Evolutionary conservation across 352 stramenopile genomes (phyloP), one percentile per base, ranked within the genome.

Genomic region (Pythium dissimile): DNA sequence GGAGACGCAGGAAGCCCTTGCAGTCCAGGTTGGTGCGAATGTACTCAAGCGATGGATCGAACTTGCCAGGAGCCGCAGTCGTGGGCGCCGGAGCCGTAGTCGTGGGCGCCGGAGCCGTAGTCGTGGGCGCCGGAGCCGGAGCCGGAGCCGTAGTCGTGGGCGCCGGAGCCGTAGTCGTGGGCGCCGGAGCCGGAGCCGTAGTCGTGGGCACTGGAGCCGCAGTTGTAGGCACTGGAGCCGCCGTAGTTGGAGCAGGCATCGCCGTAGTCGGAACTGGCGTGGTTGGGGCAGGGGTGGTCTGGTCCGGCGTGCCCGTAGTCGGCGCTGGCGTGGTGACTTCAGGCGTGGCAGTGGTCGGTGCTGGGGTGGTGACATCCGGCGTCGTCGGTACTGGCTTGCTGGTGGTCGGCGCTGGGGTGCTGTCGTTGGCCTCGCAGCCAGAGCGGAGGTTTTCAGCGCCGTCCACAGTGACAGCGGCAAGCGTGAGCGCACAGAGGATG

Each of bases 401-500:
- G 20, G 53, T 56, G 13, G 42, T 63, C 23, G 55, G 55, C 13
- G 43, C 27, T 16, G 55, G 55, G 27, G 55, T 63, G 35, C 18
- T 24, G 41, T 42, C 35, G 47, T 49, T 20, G n/a, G 38, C 47
- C 16, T 45, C 56, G 56, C 41, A 57, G n/a, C 31, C 48, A 16
- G 27, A 24, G 51, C 31, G 44, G 34, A 49, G 23, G 43, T 43
- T 47, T 27, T 44, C 59, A 27, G 42, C 21, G 12, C 28, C 60
- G 32, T 50, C 47, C 24, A 26, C 16, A 11, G 60, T 54, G 12
- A 68, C 46, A n/a, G 60, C 47, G 12, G 41, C 38, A 53, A 59
- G 24, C 54, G 54, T 47, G 39, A 63, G 27, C 39, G 60, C 60
- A 34, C 60, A 62, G 18, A 68, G 46, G 28, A 63, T 20, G 16